A percentile compares a stretch with the other conserved stretches of the same genome.
phyloP scores from a whole-genome alignment of 164 flowering plant genomes.

The Macadamia integrifolia region DNA sequence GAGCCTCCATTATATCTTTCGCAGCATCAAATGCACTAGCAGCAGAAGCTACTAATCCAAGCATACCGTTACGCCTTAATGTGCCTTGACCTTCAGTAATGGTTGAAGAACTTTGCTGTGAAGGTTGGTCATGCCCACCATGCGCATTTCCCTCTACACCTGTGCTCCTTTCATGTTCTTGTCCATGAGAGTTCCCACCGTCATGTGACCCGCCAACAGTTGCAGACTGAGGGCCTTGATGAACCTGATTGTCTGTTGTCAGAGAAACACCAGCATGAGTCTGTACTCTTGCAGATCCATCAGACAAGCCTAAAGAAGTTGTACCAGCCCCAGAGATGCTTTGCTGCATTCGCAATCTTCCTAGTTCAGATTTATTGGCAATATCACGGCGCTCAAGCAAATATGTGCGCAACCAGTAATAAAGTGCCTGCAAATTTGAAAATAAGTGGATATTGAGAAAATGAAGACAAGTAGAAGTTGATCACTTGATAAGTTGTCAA shows the following conservation, averaged over 20 bases:
- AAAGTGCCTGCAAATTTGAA: constrained; percentile 59
- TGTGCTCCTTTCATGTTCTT: constrained; percentile 73
- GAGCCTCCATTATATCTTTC: constrained; percentile 94
- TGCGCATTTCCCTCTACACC: constrained; percentile 48
- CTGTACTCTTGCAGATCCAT: constrained; percentile 51
- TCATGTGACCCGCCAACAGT: constrained; percentile 61
- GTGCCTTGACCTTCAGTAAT: constrained; percentile 58
- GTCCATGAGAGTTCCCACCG: constrained; percentile 73
- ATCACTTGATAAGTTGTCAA: not conserved
- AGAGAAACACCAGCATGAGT: constrained; percentile 38
- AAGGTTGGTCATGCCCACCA: constrained; percentile 38
- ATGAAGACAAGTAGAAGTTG: not conserved
- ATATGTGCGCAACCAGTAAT: constrained; percentile 99
- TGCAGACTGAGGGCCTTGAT: constrained; percentile 52
- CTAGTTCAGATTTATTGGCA: constrained; percentile 79
- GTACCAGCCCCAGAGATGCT: constrained; percentile 37
- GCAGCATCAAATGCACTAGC: constrained; percentile 98
- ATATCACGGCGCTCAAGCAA: constrained; percentile 97
- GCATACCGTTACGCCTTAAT: constrained; percentile 59
- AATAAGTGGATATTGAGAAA: not conserved
- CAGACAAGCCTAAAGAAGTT: constrained; percentile 48
- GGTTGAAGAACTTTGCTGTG: constrained; percentile 59
- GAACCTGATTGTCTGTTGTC: constrained; percentile 56
- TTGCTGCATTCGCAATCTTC: constrained; percentile 89
- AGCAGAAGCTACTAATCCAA: constrained; percentile 66